These are phyloP conservation scores for Prunus fruticosa DNA, from an alignment of 306 rosid species.

Conservation along the genomic window DNA sequence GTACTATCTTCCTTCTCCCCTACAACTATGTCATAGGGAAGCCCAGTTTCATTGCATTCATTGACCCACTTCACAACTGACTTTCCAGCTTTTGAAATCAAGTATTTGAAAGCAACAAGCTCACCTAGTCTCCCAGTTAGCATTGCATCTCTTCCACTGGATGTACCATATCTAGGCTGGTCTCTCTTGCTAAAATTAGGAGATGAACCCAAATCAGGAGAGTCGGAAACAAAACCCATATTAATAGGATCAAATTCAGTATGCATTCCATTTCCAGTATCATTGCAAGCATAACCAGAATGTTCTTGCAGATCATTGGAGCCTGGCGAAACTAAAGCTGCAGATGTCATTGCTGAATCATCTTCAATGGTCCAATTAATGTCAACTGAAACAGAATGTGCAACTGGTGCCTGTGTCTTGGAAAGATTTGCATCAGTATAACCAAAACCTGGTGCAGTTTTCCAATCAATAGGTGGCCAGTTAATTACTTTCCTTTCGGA, in stretches of 20 bases:
- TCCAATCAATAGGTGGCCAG: conserved; percentile 93
- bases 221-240: conserved; percentile 23
- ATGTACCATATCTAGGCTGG: conserved; percentile 49
- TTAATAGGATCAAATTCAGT: conserved; percentile 25
- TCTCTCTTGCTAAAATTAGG: conserved; percentile 32
- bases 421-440: conserved; percentile 62
- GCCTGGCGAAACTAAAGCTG: conserved; percentile 35
- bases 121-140: conserved; percentile 75
- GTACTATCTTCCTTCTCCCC: conserved; percentile 29
- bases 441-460: conserved; percentile 75
- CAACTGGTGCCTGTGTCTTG: conserved; percentile 41
- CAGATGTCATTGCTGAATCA: conserved; percentile 31
- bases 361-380: conserved; percentile 45
- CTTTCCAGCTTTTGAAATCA: conserved; percentile 39
- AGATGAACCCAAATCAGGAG: conserved; percentile 15
- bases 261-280: conserved; percentile 16
- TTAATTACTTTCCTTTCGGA: conserved; percentile 42
- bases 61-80: conserved; percentile 70
- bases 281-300: conserved; percentile 23
- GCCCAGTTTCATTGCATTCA: conserved; percentile 61
- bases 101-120: conserved; percentile 61
- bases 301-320: conserved; percentile 34
- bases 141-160: conserved; percentile 43
- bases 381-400: conserved; percentile 40
- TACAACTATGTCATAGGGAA: conserved; percentile 65